Conservation (phyloP, 495 filamentous ascomycete genomes). For the Xylaria bambusicola region DNA sequence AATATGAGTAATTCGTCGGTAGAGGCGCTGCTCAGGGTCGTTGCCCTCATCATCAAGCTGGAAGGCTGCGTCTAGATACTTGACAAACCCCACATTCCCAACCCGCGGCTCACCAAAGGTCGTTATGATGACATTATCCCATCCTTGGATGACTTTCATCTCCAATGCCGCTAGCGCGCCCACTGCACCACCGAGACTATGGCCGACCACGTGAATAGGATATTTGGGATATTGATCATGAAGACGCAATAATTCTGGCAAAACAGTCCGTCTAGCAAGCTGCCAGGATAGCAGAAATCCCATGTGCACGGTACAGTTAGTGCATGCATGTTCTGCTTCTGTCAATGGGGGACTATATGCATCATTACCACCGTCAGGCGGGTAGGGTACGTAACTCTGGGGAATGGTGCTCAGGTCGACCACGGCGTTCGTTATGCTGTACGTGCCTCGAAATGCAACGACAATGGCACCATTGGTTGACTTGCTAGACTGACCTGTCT, state of each 20-base stretch:
- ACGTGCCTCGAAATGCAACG: constrained; percentile 93
- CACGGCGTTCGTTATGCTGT: constrained; percentile 87
- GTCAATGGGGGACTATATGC: constrained; percentile 30
- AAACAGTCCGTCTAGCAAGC: constrained; percentile 63
- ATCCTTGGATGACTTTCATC: constrained; percentile 50
- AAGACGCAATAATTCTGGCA: constrained; percentile 59
- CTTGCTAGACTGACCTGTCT: background rate
- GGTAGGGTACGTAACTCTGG: constrained; percentile 89
- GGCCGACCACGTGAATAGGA: constrained; percentile 75
- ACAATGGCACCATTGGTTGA: constrained; percentile 56
- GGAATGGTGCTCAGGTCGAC: constrained; percentile 84
- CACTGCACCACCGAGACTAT: constrained; percentile 91
- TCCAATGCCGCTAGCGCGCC: constrained; percentile 86
- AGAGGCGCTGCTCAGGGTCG: constrained; percentile 44
- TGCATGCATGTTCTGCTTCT: constrained; percentile 53
- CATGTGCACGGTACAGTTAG: constrained; percentile 86
- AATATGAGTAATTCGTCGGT: constrained; percentile 80
- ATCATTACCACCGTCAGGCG: constrained; percentile 52
- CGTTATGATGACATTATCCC: constrained; percentile 69
- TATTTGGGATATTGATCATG: constrained; percentile 66
- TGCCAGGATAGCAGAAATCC: constrained; percentile 87
- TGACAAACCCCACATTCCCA: constrained; percentile 71
- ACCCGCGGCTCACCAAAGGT: constrained; percentile 92
- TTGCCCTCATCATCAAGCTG: constrained; percentile 36
- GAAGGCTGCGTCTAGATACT: constrained; percentile 71